phyloP scores from a whole-genome alignment of 148 eudicot species.

The Rhododendron kiyosumense region DNA sequence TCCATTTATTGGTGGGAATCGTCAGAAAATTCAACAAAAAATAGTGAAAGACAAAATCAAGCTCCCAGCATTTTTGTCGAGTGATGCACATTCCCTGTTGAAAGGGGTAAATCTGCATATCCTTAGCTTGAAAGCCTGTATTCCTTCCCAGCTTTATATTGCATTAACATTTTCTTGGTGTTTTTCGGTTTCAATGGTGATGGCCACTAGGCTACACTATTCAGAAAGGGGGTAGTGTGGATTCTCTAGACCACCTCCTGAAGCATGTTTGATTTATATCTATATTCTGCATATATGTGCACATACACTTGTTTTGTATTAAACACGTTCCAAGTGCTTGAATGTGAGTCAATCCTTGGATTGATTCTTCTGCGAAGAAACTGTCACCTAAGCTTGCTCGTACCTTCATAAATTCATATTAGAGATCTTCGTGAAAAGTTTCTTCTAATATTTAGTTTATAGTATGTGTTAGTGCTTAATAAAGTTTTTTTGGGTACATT shows the following conservation, averaged over 20 bases:
- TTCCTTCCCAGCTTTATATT: not conserved
- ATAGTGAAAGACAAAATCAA: slow-evolving; percentile 51
- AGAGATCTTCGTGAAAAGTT: not conserved
- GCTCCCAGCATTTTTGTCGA: slow-evolving; percentile 49
- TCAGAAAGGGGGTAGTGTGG: not conserved
- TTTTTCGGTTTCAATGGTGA: not conserved
- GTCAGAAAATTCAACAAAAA: slow-evolving; percentile 50
- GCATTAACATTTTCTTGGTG: not conserved
- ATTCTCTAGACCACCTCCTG: not conserved
- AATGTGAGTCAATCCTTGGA: not conserved
- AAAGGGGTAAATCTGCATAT: slow-evolving; percentile 33
- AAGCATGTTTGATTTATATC: not conserved
- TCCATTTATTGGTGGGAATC: slow-evolving; percentile 50
- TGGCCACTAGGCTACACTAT: not conserved
- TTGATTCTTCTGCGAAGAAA: not conserved
- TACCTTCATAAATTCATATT: not conserved
- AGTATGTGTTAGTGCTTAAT: not conserved
- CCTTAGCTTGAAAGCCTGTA: not conserved
- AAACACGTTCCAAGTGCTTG: not conserved
- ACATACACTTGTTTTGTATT: not conserved
- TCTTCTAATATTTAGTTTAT: not conserved
- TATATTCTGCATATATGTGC: not conserved
- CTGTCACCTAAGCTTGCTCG: not conserved
- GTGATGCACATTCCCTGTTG: slow-evolving; percentile 58
- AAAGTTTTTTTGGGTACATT: not conserved